A percentile compares a stretch with the other conserved stretches of the same genome.
These are phyloP conservation scores for Coemansia sp. DNA, from an alignment of 192 early-diverging fungal species.

Conservation along the genomic window DNA sequence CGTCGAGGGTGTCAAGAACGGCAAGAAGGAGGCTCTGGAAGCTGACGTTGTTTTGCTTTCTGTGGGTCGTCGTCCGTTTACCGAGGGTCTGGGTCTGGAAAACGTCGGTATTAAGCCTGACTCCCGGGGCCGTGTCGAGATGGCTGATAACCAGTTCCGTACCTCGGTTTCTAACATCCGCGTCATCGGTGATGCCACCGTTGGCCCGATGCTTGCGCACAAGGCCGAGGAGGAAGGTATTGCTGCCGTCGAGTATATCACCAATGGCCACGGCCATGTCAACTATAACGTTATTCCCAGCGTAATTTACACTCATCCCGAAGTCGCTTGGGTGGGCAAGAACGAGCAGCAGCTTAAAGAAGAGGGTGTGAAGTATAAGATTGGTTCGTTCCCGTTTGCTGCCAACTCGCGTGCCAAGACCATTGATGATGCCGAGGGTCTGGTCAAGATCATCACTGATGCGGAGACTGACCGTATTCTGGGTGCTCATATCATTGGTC, in stretches of 20 bases:
- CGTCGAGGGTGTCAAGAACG: conserved; percentile 85
- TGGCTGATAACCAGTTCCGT: conserved; percentile 72
- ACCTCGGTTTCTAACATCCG: conserved; percentile 86
- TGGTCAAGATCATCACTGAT: conserved; percentile 96
- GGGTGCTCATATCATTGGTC: conserved; percentile 97
- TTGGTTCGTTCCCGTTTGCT: conserved; percentile 91
- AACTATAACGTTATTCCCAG: conserved; percentile 98
- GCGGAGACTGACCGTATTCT: conserved; percentile 93
- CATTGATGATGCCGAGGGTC: conserved; percentile 89
- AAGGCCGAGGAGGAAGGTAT: conserved; percentile 99
- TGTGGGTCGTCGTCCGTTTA: conserved; percentile 94
- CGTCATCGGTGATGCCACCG: conserved; percentile 96
- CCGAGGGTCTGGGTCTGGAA: conserved; percentile 88
- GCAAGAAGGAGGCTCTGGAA: conserved; percentile 75
- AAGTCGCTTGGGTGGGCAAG: conserved; percentile 98
- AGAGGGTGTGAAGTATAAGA: conserved; percentile 80
- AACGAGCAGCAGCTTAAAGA: conserved; percentile 93
- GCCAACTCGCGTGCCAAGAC: conserved; percentile 99
- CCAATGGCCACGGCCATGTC: conserved; percentile 92
- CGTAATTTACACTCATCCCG: conserved; percentile 97
- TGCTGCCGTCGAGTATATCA: conserved; percentile 92
- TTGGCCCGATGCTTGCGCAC: conserved; percentile 98
- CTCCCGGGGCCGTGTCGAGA: conserved; percentile 80
- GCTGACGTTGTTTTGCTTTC: conserved; percentile 92
- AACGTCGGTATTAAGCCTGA: conserved; percentile 89